Conservation (phyloP, 768 basidiomycete species). For the Cubamyces sp. region DNA sequence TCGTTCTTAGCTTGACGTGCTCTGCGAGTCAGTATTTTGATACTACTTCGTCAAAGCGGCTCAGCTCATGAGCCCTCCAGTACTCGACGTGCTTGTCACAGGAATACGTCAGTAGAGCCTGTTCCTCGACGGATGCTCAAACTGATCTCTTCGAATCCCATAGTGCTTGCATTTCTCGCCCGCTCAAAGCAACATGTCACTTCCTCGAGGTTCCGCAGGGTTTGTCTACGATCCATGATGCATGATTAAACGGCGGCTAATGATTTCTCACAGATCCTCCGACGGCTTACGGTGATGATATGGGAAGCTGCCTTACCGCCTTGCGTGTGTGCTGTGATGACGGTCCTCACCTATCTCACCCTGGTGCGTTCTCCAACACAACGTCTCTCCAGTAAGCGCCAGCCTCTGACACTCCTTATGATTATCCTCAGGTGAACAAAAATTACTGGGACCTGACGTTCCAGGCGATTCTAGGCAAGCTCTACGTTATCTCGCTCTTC, state of each 20-base stretch:
- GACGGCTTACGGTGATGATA: conserved; percentile 27
- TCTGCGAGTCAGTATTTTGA: conserved; percentile 11
- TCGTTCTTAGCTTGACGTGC: conserved; percentile 25
- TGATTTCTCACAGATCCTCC: conserved; percentile 20
- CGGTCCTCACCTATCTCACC: conserved; percentile 27
- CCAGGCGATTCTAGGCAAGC: conserved; percentile 34
- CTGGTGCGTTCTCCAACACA: conserved; percentile 18
- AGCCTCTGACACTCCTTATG: background rate
- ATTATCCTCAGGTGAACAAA: conserved; percentile 23
- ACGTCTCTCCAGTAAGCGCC: background rate
- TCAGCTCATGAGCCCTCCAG: conserved; percentile 3
- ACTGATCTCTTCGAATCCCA: background rate
- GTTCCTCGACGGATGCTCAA: too few species aligned
- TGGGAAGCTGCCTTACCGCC: conserved; percentile 37
- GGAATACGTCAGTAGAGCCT: conserved; percentile 20
- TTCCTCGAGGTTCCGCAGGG: conserved; percentile 29
- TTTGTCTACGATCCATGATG: background rate
- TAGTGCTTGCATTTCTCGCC: conserved; percentile 27
- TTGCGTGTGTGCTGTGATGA: conserved; percentile 32
- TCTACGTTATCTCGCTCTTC: conserved; percentile 37
- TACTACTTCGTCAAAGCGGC: background rate
- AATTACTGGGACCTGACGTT: conserved; percentile 35
- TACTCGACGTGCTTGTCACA: conserved; percentile 29
- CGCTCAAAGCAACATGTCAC: conserved; percentile 27
- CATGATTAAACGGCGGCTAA: background rate